Base-by-base conservation (phyloP, 1,284 basidiomycete species). In the Cryptococcus sp. region DNA sequence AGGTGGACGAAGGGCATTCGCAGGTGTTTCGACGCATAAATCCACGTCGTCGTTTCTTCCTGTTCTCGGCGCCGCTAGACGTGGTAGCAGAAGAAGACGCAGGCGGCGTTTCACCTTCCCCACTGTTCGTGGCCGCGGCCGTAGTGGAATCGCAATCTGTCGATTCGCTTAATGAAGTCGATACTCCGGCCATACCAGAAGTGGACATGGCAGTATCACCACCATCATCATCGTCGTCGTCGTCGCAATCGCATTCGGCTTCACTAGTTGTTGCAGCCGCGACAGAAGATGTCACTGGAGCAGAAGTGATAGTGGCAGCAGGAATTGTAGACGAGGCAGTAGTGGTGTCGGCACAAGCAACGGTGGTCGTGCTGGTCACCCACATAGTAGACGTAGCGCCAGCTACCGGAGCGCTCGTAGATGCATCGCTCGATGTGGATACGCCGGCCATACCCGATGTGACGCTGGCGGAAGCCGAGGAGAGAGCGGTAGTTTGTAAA, bases 291-390 rank as follows among this genome's bases (percentile, higher is more conserved):
- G 46, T 17, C 19, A 46, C 41, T 17, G 38, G 22, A 29, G 56
- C 38, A 17, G 50, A 10, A 20, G 39, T 47, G n/a, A 17, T 22
- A 19, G 45, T 44, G 10, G 26, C 46, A 41, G 50, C 49, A 25
- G 34, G 53, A 51, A 41, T 19, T 34, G n/a, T 39, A 19, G 51
- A 34, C 2, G 58, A 40, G 4, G 58, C 43, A 20, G 53, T 48
- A n/a, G 55, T 37, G 20, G 49, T 40, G 13, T 54, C 46, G 16
- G 50, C 20, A 45, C 58, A 61, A 22, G 55, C 46, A 8, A 51
- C 50, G 13, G 59, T 61, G 16, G 59, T 57, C 3, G 52, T 57
- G 20, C 50, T 51, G 5, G 59, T 61, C 5, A 57, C 45, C 55
- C 55, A 61, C 10, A 39, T 19, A 17, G 54, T 56, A 8, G 39